phyloP scores from a whole-genome alignment of 345 rosid species.

The Euphorbia tirucalli region DNA sequence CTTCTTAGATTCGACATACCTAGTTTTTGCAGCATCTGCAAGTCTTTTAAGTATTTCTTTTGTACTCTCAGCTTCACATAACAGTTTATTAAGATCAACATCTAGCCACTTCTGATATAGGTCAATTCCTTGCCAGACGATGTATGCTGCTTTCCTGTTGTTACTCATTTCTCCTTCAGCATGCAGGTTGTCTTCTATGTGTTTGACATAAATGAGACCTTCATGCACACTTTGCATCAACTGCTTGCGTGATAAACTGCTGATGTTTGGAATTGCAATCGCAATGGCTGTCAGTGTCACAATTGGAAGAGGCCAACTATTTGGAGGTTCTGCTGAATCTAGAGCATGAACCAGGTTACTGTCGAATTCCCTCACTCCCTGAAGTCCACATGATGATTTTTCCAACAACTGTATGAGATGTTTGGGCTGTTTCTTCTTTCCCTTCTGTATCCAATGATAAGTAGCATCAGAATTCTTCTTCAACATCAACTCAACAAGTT shows the following conservation, averaged over 20 bases:
- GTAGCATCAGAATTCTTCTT: slow-evolving; percentile 60
- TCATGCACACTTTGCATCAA: slow-evolving; percentile 51
- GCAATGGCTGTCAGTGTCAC: slow-evolving; percentile 75
- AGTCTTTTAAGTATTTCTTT: slow-evolving; percentile 58
- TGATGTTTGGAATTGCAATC: slow-evolving; percentile 52
- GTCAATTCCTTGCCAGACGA: slow-evolving; percentile 65
- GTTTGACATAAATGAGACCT: slow-evolving; percentile 50
- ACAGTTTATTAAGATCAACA: slow-evolving; percentile 57
- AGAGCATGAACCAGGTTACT: slow-evolving; percentile 47
- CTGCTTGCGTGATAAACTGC: slow-evolving; percentile 28
- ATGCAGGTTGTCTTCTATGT: slow-evolving; percentile 44
- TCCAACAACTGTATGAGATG: slow-evolving; percentile 53
- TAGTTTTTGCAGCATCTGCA: slow-evolving; percentile 44
- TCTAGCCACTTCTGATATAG: slow-evolving; percentile 65
- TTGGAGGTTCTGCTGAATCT: slow-evolving; percentile 56
- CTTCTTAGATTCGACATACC: slow-evolving; percentile 42
- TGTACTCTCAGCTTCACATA: slow-evolving; percentile 34
- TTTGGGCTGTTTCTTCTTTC: slow-evolving; percentile 51
- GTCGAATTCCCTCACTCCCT: slow-evolving; percentile 62
- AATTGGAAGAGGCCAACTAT: slow-evolving; percentile 81
- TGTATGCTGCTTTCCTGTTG: slow-evolving; percentile 54
- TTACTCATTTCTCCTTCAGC: slow-evolving; percentile 34
- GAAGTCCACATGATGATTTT: slow-evolving; percentile 46
- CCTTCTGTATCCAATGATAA: slow-evolving; percentile 52
- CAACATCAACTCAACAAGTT: slow-evolving; percentile 54